Base-by-base conservation (phyloP, 306 rosid species). In the Ormosia semicastrata region DNA sequence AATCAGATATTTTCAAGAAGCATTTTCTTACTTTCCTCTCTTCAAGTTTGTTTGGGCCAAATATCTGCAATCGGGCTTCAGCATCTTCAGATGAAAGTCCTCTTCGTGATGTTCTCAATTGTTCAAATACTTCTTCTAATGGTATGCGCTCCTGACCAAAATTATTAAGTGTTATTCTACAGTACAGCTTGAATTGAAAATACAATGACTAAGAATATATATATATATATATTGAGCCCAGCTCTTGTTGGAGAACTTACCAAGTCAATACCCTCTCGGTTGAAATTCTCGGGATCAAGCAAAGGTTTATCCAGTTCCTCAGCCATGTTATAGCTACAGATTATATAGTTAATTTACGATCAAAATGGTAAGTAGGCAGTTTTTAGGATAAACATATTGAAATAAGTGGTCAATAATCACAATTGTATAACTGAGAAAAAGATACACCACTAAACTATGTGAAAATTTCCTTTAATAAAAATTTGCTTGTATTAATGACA, bases 21-120 rank as follows among this genome's bases (percentile, higher is more conserved):
- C 2, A 13, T 0, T 39, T 62, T 66, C 90, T 82, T 81, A 93
- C 98, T 73, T 92, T 88, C 80, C 84, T 91, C 89, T 93, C 98
- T 85, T 91, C 92, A 39, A 93, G 98, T 85, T 58, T 89, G 84
- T 93, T 93, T 56, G 79, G 90, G 37, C 98, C 98, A 82, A 93
- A 93, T 78, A 93, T 91, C 33, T 12, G 29, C 73, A 86, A 66
- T 54, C 98, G 88, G 66, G 87, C 92, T 82, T 89, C 93, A 60
- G 93, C 98, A 82, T 93, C 98, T 6, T 86, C 93, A 2, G 93
- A 85, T 4, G 98, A 86, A 82, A 93, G 98, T 80, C 98, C 98
- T 72, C 66, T 18, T 2, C 71, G 75, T 3, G 98, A 89, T 65
- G 98, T 93, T 83, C 86, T 87, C 53, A 93, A 85, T 80, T 83